Base-by-base conservation (phyloP, 1,284 basidiomycete species). In the Boletus subluridellus region DNA sequence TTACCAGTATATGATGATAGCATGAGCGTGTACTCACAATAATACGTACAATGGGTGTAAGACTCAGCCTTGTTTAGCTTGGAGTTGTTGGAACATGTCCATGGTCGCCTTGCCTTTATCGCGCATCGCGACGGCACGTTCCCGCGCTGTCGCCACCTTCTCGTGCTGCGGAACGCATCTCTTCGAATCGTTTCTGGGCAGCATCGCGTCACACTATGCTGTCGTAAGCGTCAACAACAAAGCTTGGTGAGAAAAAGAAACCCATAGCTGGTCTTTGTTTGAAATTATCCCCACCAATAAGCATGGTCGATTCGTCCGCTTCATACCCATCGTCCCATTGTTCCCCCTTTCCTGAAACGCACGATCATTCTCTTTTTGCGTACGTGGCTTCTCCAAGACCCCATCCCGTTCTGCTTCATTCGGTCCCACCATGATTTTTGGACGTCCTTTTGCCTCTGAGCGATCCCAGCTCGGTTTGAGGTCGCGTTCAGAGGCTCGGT, bases 371-470 rank as follows among this genome's bases (percentile, higher is more conserved):
- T 91, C 90, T 56, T 88, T 73, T 62, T 77, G 78, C 35, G 79
- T 81, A 17, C 83, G 77, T 72, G 90, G 91, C 78, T 89, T 90
- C 76, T 92, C 89, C 54, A 91, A 69, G 81, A 85, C 82, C 1
- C 82, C 87, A 64, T 90, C 89, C 44, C 82, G 76, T 1, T 89
- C 90, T 5, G 89, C 82, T 62, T 82, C 82, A 61, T 83, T 84
- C 26, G 89, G 89, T 3, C 89, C 21, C 4, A 89, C 82, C 70
- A 84, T 74, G 26, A 91, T 89, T 67, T 92, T 89, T 15, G 89
- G 55, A 47, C 83, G 77, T 12, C 89, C 87, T 66, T 84, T 86
- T 15, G 80, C 83, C 65, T 89, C 89, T 48, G 75, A 71, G 50
- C 80, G 80, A 46, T 88, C 87, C 3, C 85, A 80, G 61, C 87